Evolutionary conservation across 305 asterid genomes (phyloP), one percentile per base, ranked within the genome.

Genomic region (Withania somnifera): DNA sequence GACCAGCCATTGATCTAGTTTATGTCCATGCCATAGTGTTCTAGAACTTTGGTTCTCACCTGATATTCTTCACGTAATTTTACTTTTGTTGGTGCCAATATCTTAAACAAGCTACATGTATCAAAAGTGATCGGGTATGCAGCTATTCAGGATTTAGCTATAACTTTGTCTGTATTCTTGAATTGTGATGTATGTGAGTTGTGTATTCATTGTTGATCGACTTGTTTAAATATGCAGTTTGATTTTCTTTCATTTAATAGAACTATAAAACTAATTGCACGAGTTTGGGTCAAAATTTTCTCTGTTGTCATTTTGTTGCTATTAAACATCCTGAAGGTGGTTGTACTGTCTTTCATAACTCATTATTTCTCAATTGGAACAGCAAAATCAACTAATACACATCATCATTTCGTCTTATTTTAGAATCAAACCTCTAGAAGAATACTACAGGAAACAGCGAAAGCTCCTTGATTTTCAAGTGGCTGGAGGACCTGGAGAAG

Each of bases 391-490:
- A 17, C 45, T 75, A 9, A 75, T 50, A 15, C 80, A 17, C 2
- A 8, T 15, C 79, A 75, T 19, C 26, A 15, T 75, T 75, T 11
- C 50, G 61, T 75, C n/a, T 26, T 75, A 9, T 75, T 57, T 90
- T 93, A 98, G 92, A n/a, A n/a, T 83, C 87, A 92, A 90, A 88
- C 89, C 91, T 1, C 47, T 95, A 3, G 98, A 95, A 89, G 99
- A 95, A 56, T 92, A 92, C 90, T 95, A 95, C 82, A 90, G 87
- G 91, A 87, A 89, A 63, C 98, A 91, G 88, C 88, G 87, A 90
- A 95, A 95, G 90, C 97, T 94, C 86, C 87, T 95, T 1, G 91
- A 93, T 84, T 94, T 93, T 87, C 90, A 89, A 61, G 93, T 93
- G 80, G 90, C 91, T 4, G 95, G 91, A 60, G 92, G 90, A 42